phyloP scores from a whole-genome alignment of 306 rosid genomes.

The Vicia faba region DNA sequence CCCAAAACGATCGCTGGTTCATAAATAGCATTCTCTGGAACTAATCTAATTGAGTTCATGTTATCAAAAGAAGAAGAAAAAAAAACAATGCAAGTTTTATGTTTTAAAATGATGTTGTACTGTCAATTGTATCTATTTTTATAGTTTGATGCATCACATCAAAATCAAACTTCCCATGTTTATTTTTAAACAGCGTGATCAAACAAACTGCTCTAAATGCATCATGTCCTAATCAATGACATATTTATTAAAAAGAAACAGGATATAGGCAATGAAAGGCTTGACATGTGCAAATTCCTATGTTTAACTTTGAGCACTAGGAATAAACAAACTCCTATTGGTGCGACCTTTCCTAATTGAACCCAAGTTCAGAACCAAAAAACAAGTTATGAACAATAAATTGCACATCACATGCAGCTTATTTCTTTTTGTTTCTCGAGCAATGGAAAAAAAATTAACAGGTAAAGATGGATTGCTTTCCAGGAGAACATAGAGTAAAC shows the following conservation, averaged over 20 bases:
- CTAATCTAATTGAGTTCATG: conserved; percentile 23
- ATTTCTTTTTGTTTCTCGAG: conserved; percentile 17
- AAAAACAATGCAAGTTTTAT: conserved; percentile 18
- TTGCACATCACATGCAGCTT: conserved; percentile 14
- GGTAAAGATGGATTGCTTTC: conserved; percentile 18
- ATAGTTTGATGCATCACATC: conserved; percentile 20
- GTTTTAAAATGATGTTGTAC: conserved; percentile 11
- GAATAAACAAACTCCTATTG: conserved; percentile 22
- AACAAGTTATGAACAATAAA: conserved; percentile 2
- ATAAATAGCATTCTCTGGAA: conserved; percentile 10
- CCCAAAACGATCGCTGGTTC: neutral
- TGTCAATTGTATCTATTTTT: conserved; percentile 4
- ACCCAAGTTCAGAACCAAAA: conserved; percentile 31
- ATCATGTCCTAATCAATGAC: conserved; percentile 12
- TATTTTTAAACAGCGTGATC: conserved; percentile 21
- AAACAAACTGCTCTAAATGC: conserved; percentile 33
- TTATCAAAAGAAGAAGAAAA: conserved; percentile 15
- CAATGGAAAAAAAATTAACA: neutral
- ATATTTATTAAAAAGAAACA: conserved; percentile 19
- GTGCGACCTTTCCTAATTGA: conserved; percentile 8
- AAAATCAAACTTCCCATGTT: conserved; percentile 10
- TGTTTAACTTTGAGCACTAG: conserved; percentile 17
- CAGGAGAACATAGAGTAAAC: conserved; percentile 2
- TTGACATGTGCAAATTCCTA: conserved; percentile 5
- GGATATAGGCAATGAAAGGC: conserved; percentile 7